Evolutionary conservation across 345 rosid genomes (phyloP).

Genomic region (Linum usitatissimum): DNA sequence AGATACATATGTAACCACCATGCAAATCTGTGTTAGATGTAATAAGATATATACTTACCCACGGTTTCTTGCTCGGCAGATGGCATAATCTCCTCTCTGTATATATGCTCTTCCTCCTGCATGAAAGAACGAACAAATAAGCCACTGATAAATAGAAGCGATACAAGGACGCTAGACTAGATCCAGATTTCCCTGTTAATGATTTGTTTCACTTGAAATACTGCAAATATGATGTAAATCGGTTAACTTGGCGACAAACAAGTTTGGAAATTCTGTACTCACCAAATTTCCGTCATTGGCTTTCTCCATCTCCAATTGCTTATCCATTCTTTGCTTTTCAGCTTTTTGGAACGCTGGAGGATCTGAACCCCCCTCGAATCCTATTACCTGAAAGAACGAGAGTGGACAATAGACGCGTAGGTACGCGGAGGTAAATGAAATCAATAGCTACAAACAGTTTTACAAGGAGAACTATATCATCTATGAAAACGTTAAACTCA

Average conservation of each 20-base stretch:
- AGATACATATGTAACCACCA: background rate
- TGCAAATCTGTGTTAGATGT: background rate
- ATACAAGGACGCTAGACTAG: no score
- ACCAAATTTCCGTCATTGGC: conserved; percentile 23
- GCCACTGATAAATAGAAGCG: no score
- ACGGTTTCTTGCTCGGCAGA: conserved; percentile 17
- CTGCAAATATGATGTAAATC: no score
- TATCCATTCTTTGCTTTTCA: conserved; percentile 52
- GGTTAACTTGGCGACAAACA: no score
- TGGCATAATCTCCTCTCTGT: conserved; percentile 19
- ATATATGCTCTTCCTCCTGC: conserved; percentile 10
- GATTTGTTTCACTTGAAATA: no score
- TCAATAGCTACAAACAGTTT: conserved; percentile 8
- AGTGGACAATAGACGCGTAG: conserved; percentile 8
- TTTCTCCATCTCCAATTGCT: conserved; percentile 30
- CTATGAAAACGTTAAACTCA: conserved; percentile 21
- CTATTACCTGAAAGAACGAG: conserved; percentile 56
- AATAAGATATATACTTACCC: conserved; percentile 18
- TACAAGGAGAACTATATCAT: background rate
- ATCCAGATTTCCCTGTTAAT: no score
- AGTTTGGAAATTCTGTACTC: conserved; percentile 2
- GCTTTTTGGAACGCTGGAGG: conserved; percentile 91
- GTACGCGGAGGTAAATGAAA: conserved; percentile 1
- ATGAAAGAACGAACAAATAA: background rate
- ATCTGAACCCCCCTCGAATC: conserved; percentile 78